phyloP scores from a whole-genome alignment of 345 rosid species.

The Microthlaspi erraticum region DNA sequence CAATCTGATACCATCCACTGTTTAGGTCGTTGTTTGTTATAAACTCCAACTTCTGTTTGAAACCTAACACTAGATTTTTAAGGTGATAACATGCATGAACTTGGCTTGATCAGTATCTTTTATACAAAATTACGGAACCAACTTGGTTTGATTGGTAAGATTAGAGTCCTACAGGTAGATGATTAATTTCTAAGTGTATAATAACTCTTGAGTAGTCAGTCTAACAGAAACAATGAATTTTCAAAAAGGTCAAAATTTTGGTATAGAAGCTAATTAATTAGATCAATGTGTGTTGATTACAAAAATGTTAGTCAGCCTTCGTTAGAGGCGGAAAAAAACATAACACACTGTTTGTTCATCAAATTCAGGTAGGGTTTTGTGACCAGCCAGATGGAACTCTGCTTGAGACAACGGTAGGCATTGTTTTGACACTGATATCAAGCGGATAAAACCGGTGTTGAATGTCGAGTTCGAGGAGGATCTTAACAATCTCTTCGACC shows the following conservation, averaged over 20 bases:
- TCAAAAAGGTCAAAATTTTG: constrained; percentile 26
- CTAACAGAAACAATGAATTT: not conserved
- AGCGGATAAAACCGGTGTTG: constrained; percentile 69
- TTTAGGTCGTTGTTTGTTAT: no score
- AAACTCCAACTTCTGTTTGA: no score
- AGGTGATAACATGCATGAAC: not conserved
- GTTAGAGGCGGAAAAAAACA: constrained; percentile 11
- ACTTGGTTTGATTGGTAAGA: constrained; percentile 57
- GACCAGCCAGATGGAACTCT: constrained; percentile 56
- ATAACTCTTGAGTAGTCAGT: not conserved
- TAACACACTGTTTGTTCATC: constrained; percentile 15
- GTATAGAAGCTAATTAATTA: constrained; percentile 20
- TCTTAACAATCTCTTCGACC: constrained; percentile 72
- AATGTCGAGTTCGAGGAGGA: constrained; percentile 72
- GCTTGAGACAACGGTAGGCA: constrained; percentile 54
- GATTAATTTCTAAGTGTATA: not conserved
- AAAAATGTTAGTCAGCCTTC: constrained; percentile 29
- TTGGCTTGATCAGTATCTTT: constrained; percentile 3
- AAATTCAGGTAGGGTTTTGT: constrained; percentile 35
- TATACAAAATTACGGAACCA: constrained; percentile 55
- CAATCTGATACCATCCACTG: no score
- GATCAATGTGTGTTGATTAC: constrained; percentile 36
- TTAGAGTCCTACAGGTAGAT: not conserved
- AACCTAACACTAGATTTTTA: no score
- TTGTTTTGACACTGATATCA: constrained; percentile 60